Base-by-base conservation (phyloP, 768 basidiomycete species). In the Trametes maxima region DNA sequence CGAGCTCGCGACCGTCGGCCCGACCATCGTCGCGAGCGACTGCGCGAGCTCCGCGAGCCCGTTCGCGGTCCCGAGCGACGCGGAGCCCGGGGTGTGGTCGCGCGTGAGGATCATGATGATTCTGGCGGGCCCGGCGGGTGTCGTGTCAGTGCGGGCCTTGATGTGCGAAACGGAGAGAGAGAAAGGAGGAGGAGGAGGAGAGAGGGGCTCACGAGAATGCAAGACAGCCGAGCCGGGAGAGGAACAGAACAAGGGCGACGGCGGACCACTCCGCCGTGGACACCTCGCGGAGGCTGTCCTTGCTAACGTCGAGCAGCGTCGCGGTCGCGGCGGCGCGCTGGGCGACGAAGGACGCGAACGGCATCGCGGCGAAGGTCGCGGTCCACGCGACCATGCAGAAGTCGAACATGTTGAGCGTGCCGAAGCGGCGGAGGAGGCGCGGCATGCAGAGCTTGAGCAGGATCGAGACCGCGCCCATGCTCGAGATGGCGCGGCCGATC, bases 401-500 rank as follows among this genome's bases (percentile, higher is more conserved):
- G 54, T 77, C 78, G 71, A 88, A 87, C 61, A 85, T 69, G 44
- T 70, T 74, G 21, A 80, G 76, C 19, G 74, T 73, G 24, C 83
- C 78, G 63, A 79, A 83, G 13, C 72, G 78, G 35, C 80, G 80
- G 45, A 88, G 73, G 4, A 87, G 70, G 50, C 73, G 69, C 10
- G 87, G 82, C 74, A 87, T 79, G 60, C 79, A 73, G 21, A 85
- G 65, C 65, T 88, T 86, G 42, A 85, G 76, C 6, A 72, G 60
- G 33, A 79, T 79, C n/a, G 84, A 78, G 44, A 84, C 78, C 5
- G 69, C 54, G 33, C 86, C 87, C 28, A 82, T 77, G 25, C 75
- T 68, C 13, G 85, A 81, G 35, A 88, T 77, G 1, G 85, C 80
- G 66, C 79, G 79, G 17, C 86, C 87, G 47, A 87, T 89, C 69